Evolutionary conservation across 2,329 filamentous ascomycete species (phyloP).

Genomic region (Trichocomaceae sp.): DNA sequence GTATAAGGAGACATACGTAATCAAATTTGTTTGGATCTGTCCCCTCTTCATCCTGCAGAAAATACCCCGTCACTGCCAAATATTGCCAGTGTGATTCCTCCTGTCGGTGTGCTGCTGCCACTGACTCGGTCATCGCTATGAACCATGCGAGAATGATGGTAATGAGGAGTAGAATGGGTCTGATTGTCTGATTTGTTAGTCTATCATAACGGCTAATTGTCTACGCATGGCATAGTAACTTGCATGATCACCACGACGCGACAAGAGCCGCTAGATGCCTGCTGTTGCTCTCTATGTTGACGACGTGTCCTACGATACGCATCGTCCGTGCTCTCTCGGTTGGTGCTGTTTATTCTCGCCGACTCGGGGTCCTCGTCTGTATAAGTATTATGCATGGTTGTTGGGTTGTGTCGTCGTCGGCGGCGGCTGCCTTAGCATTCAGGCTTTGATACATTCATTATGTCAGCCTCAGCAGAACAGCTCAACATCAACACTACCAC

Average conservation of each 20-base stretch:
- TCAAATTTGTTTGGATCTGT: conserved; percentile 45
- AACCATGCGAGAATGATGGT: conserved; percentile 13
- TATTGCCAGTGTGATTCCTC: conserved; percentile 26
- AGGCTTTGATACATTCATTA: too few relatives aligned
- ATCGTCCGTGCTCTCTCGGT: neutral
- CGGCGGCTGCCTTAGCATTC: neutral
- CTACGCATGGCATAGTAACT: neutral
- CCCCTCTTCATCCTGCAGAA: conserved; percentile 44
- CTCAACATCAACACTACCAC: too few relatives aligned
- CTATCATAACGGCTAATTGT: conserved; percentile 2
- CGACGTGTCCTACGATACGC: neutral
- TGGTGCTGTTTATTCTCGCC: neutral
- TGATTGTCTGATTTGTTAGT: conserved; percentile 12
- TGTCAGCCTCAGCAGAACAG: too few relatives aligned
- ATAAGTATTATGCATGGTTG: neutral
- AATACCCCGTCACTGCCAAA: conserved; percentile 42
- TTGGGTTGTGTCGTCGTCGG: neutral
- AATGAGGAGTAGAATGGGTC: conserved; percentile 7
- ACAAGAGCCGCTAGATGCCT: neutral
- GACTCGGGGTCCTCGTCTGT: neutral
- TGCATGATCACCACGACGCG: conserved; percentile 12
- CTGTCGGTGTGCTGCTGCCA: neutral
- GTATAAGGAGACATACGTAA: conserved; percentile 34
- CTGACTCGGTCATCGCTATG: conserved; percentile 17
- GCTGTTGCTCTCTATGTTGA: too few relatives aligned